phyloP scores from a whole-genome alignment of 2,329 filamentous ascomycete genomes.

The Macrophomina phaseolina region DNA sequence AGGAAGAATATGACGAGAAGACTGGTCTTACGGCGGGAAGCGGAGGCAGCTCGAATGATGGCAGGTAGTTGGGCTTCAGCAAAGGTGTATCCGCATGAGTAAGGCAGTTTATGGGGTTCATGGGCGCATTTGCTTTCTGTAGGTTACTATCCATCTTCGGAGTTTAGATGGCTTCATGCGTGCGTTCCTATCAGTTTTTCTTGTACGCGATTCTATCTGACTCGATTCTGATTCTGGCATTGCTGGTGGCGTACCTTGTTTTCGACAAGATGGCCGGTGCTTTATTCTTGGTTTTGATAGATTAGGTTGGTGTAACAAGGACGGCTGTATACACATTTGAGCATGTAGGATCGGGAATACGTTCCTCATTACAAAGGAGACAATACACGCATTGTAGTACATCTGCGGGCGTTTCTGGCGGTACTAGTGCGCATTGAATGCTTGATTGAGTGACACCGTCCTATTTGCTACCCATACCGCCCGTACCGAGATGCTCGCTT shows the following conservation, averaged over 20 bases:
- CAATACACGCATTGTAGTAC: too few relatives aligned
- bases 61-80: neutral
- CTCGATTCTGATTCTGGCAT: neutral
- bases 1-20: constrained; percentile 33
- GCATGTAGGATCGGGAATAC: neutral
- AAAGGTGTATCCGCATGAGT: too few relatives aligned
- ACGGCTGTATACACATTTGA: neutral
- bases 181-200: neutral
- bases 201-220: neutral
- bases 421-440: too few relatives aligned
- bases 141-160: neutral
- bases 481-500: too few relatives aligned
- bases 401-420: too few relatives aligned
- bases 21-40: constrained; percentile 29
- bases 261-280: neutral
- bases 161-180: neutral
- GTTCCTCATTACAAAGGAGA: too few relatives aligned
- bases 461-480: too few relatives aligned
- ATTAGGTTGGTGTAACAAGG: neutral
- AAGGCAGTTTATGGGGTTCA: too few relatives aligned
- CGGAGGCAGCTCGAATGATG: neutral
- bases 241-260: neutral
- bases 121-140: too few relatives aligned
- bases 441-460: too few relatives aligned
- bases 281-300: neutral